Conservation (phyloP, 2,329 filamentous ascomycete genomes). For the Polychaeton citri region DNA sequence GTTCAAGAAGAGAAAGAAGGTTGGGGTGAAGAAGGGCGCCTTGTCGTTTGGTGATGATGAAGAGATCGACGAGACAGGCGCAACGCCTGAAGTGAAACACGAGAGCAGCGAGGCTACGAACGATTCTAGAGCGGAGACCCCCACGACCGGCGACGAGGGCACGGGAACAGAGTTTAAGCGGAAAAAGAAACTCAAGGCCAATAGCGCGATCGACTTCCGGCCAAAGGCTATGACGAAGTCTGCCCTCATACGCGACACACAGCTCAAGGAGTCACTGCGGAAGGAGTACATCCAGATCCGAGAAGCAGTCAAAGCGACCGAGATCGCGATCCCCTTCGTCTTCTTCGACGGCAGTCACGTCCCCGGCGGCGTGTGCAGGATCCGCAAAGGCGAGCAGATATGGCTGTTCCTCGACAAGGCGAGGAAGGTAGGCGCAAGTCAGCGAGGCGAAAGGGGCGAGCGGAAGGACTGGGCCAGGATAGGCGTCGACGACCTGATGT, state of each 20-base stretch:
- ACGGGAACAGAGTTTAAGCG: slow-evolving; percentile 12
- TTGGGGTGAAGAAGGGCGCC: slow-evolving; percentile 40
- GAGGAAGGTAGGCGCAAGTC: slow-evolving; percentile 65
- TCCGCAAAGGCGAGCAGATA: slow-evolving; percentile 85
- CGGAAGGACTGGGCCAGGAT: slow-evolving; percentile 82
- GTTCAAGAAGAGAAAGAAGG: slow-evolving; percentile 45
- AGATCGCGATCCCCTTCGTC: slow-evolving; percentile 85
- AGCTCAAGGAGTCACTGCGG: slow-evolving; percentile 58
- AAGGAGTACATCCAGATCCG: slow-evolving; percentile 74
- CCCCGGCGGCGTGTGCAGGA: slow-evolving; percentile 66
- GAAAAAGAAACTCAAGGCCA: slow-evolving; percentile 46
- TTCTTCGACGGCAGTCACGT: slow-evolving; percentile 93
- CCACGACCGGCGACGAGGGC: slow-evolving; percentile 5
- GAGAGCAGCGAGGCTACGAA: slow-evolving; percentile 5
- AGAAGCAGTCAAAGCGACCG: slow-evolving; percentile 74
- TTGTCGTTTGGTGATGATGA: slow-evolving; percentile 61
- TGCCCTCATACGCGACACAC: slow-evolving; percentile 64
- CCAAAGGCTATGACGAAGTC: slow-evolving; percentile 69
- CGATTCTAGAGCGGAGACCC: slow-evolving; percentile 7
- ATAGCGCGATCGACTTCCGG: slow-evolving; percentile 45
- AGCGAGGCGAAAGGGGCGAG: slow-evolving; percentile 23
- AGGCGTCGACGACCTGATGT: slow-evolving; percentile 87
- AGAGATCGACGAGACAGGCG: slow-evolving; percentile 33
- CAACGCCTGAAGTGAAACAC: too few relatives aligned
- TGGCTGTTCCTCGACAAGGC: slow-evolving; percentile 92